phyloP scores from a whole-genome alignment of 148 eudicot species.

The Nepenthes mirabilis region DNA sequence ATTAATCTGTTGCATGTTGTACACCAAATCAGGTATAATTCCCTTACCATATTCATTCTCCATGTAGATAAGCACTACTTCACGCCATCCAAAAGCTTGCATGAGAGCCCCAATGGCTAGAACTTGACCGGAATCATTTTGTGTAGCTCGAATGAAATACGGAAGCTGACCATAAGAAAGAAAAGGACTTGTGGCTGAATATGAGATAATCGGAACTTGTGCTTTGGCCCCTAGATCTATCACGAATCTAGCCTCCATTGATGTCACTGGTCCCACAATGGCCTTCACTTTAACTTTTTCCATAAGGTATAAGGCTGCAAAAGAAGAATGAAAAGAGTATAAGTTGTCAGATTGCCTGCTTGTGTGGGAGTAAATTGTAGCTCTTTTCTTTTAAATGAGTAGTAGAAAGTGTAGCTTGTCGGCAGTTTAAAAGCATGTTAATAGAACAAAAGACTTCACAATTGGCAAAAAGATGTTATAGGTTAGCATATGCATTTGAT shows the following conservation, averaged over 20 bases:
- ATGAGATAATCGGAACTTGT: conserved; percentile 32
- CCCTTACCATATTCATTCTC: conserved; percentile 15
- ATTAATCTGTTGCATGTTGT: conserved; percentile 6
- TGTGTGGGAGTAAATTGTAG: no score
- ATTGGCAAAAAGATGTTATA: no score
- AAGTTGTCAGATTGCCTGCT: no score
- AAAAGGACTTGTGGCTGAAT: conserved; percentile 24
- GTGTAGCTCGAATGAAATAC: conserved; percentile 27
- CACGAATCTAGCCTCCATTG: conserved; percentile 32
- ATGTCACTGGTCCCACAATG: conserved; percentile 29
- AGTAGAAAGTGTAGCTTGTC: no score
- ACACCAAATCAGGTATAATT: conserved; percentile 15
- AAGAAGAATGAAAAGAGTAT: no score
- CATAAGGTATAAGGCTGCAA: conserved; percentile 28
- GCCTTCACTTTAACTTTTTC: conserved; percentile 29
- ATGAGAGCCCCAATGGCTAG: conserved; percentile 24
- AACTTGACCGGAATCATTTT: conserved; percentile 14
- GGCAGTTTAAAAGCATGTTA: no score
- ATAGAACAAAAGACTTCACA: no score
- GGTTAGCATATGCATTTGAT: no score
- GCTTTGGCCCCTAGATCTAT: conserved; percentile 21
- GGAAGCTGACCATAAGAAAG: conserved; percentile 19
- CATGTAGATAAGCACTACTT: conserved; percentile 24
- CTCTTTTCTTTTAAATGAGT: no score
- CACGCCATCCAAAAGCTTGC: conserved; percentile 27